phyloP scores from a whole-genome alignment of 1,284 basidiomycete species.

The Sparassis latifolia region DNA sequence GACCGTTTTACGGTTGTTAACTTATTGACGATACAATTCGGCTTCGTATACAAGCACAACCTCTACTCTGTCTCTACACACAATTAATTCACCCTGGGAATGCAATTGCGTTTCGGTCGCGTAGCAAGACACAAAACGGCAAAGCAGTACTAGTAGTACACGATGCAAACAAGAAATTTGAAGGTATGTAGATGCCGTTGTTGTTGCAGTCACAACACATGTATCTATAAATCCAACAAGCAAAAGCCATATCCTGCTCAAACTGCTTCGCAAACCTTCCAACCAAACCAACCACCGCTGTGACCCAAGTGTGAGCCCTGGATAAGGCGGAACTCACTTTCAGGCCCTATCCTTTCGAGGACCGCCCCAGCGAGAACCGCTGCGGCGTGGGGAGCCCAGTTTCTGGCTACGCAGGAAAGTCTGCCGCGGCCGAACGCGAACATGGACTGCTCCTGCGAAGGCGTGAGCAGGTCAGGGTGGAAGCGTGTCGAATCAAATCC shows the following conservation, averaged over 20 bases:
- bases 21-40: neutral
- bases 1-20: neutral
- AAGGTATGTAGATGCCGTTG: too few species aligned
- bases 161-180: too few species aligned
- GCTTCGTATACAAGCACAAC: neutral
- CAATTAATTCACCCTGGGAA: too few species aligned
- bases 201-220: too few species aligned
- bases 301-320: constrained; percentile 29
- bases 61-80: too few species aligned
- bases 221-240: too few species aligned
- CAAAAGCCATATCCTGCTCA: too few species aligned
- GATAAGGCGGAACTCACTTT: constrained; percentile 22
- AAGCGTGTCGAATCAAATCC: constrained; percentile 39
- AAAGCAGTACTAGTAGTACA: too few species aligned
- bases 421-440: constrained; percentile 40
- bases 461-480: constrained; percentile 15
- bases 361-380: constrained; percentile 38
- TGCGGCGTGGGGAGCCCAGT: constrained; percentile 43
- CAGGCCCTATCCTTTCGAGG: constrained; percentile 27
- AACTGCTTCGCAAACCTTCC: constrained; percentile 13
- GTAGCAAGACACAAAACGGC: too few species aligned
- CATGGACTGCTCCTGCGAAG: constrained; percentile 18
- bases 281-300: constrained; percentile 36
- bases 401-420: constrained; percentile 36
- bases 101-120: too few species aligned